Conservation (phyloP, 176 grass and related monocot genomes). For the Microstegium vimineum region DNA sequence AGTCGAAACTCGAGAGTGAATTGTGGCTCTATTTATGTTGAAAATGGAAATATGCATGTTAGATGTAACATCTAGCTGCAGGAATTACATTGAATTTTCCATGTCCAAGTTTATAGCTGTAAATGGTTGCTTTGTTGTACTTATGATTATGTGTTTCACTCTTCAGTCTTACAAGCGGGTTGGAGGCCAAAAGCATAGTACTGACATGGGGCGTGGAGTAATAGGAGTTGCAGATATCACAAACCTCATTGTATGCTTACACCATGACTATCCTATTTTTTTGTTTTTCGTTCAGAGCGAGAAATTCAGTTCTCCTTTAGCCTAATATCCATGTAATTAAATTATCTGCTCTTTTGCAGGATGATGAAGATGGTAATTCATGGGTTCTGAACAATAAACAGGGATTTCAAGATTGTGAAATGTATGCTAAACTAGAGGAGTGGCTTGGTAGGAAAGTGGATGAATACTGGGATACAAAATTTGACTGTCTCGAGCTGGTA, state of each 20-base stretch:
- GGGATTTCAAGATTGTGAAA: conserved; percentile 90
- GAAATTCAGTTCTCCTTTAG: not conserved
- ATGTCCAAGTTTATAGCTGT: conserved; percentile 8
- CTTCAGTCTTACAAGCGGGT: conserved; percentile 87
- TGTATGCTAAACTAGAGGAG: conserved; percentile 75
- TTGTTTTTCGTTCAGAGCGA: not conserved
- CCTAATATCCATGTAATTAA: conserved; percentile 12
- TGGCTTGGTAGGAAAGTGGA: conserved; percentile 62
- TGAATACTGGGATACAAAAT: conserved; percentile 70
- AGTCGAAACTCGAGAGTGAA: not conserved
- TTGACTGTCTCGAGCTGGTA: conserved; percentile 72
- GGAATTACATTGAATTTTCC: not conserved
- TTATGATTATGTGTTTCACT: conserved; percentile 18
- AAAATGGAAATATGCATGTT: not conserved
- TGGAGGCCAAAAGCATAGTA: conserved; percentile 58
- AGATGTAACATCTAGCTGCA: conserved; percentile 2
- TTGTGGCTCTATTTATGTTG: conserved; percentile 23
- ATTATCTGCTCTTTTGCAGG: conserved; percentile 41
- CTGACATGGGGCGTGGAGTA: conserved; percentile 65
- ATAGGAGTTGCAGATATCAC: conserved; percentile 81
- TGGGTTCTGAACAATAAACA: conserved; percentile 90
- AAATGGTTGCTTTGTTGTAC: not conserved
- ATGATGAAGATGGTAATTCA: conserved; percentile 66
- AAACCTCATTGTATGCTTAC: conserved; percentile 58
- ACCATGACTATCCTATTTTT: not conserved